These are phyloP conservation scores for Passalora sequoiae DNA, from an alignment of 2,329 filamentous ascomycete genomes.

Conservation along the genomic window DNA sequence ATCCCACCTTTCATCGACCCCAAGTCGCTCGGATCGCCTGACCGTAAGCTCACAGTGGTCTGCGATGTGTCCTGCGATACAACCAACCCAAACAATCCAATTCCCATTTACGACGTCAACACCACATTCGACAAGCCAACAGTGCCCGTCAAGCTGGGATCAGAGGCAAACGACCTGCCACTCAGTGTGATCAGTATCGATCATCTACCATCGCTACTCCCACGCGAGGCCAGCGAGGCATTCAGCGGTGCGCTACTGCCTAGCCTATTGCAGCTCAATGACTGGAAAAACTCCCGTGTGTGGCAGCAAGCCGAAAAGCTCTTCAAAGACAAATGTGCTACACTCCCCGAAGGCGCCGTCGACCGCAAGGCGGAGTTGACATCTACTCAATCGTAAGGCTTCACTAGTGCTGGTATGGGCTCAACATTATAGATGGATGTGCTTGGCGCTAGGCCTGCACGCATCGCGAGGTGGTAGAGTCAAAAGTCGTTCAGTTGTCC, in stretches of 20 bases:
- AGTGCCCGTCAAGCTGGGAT: constrained; percentile 62
- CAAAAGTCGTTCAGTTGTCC: too few relatives aligned
- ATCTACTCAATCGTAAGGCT: constrained; percentile 2
- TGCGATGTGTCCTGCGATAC: constrained; percentile 75
- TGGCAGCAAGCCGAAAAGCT: constrained; percentile 81
- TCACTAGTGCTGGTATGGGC: background rate
- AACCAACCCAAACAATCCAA: constrained; percentile 65
- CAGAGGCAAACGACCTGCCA: constrained; percentile 46
- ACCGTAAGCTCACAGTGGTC: constrained; percentile 62
- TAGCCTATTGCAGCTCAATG: constrained; percentile 69
- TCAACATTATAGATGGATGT: constrained; percentile 9
- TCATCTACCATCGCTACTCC: constrained; percentile 75
- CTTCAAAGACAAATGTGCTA: constrained; percentile 74
- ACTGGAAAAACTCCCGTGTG: constrained; percentile 66
- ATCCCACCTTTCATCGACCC: constrained; percentile 77
- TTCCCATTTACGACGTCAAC: constrained; percentile 77
- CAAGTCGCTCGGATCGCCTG: constrained; percentile 61
- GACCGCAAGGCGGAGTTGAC: constrained; percentile 7
- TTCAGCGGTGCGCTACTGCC: constrained; percentile 77
- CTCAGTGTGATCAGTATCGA: constrained; percentile 83
- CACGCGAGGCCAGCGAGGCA: constrained; percentile 78
- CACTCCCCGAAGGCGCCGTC: constrained; percentile 49
- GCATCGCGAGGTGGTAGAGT: too few relatives aligned
- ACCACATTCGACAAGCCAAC: constrained; percentile 89
- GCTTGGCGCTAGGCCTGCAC: background rate